Base-by-base conservation (phyloP, 768 basidiomycete species). In the Lactarius trivialis region DNA sequence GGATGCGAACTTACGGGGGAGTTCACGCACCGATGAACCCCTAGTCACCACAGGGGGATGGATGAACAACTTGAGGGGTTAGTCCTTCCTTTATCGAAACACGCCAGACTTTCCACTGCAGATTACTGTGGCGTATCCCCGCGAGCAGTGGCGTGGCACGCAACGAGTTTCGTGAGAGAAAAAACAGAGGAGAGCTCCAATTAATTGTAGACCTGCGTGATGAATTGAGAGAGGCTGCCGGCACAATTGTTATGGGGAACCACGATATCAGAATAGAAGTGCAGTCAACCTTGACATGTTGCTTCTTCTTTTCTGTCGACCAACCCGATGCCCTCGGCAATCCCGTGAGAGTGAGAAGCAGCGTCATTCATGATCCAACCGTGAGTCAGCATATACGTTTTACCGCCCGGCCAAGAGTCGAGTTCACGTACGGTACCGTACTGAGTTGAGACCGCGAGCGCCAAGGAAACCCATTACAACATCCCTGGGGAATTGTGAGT, bases 151-250 rank as follows among this genome's bases (percentile, higher is more conserved):
- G 52, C 61, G 57, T 58, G 57, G 51, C 61, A 58, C 55, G 34
- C 45, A 63, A 50, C 30, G 51, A 58, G 30, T 58, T 58, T 58
- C 61, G 52, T 58, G 61, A 63, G 56, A 63, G 52, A 63, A 63
- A 63, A 17, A 6, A 34, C 14, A 41, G 26, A 48, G 30, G 34
- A 43, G 15, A 43, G 15, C 26, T n/a, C 32, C 56, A 41, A 58
- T 39, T 51, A 37, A 26, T 28, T 32, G 34, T 43, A 43, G 37
- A 43, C 21, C 51, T 28, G 51, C 14, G 41, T 34, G 56, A 45
- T 54, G 56, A 49, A 51, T 30, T 14, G 51, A 24, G 15, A 24
- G 56, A 11, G 28, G 37, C n/a, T 57, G 54, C 37, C 49, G 55
- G 32, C 50, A 43, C 55, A 14, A 57, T 39, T 41, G 45, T 14